These are phyloP conservation scores for Globisporangium solare DNA, from an alignment of 352 stramenopile genomes.

Conservation along the genomic window DNA sequence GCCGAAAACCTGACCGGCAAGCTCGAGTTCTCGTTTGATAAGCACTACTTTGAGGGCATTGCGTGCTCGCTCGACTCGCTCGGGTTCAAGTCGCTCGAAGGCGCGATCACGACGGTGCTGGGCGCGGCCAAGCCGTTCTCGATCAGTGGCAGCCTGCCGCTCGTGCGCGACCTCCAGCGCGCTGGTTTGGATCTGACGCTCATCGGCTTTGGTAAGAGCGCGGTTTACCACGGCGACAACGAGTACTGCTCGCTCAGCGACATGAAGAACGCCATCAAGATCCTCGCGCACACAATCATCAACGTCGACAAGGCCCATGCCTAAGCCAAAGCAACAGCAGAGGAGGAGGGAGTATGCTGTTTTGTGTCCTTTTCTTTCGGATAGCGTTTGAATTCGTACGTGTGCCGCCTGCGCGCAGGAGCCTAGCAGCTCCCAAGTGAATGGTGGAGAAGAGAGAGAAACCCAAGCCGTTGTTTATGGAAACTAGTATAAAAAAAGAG, in stretches of 20 bases:
- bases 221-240: slow-evolving; percentile 91
- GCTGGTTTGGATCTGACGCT: slow-evolving; percentile 72
- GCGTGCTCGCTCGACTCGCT: slow-evolving; percentile 89
- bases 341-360: too few relatives aligned
- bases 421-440: too few relatives aligned
- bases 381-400: too few relatives aligned
- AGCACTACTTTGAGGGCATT: slow-evolving; percentile 86
- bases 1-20: slow-evolving; percentile 74
- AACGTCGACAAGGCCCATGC: slow-evolving; percentile 46
- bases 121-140: slow-evolving; percentile 86
- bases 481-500: too few relatives aligned
- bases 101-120: slow-evolving; percentile 75
- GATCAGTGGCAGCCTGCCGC: slow-evolving; percentile 83
- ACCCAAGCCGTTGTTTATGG: too few relatives aligned
- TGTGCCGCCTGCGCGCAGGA: too few relatives aligned
- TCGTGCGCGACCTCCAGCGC: slow-evolving; percentile 77
- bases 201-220: slow-evolving; percentile 72
- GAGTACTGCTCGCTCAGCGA: slow-evolving; percentile 87
- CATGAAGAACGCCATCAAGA: slow-evolving; percentile 85
- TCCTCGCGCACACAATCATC: slow-evolving; percentile 78
- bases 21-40: slow-evolving; percentile 85
- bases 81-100: slow-evolving; percentile 82
- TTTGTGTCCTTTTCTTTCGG: too few relatives aligned
- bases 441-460: too few relatives aligned
- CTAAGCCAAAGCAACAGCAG: slow-evolving; percentile 5